Base-by-base conservation (phyloP, 176 grass and related monocot genomes). In the Areca catechu region DNA sequence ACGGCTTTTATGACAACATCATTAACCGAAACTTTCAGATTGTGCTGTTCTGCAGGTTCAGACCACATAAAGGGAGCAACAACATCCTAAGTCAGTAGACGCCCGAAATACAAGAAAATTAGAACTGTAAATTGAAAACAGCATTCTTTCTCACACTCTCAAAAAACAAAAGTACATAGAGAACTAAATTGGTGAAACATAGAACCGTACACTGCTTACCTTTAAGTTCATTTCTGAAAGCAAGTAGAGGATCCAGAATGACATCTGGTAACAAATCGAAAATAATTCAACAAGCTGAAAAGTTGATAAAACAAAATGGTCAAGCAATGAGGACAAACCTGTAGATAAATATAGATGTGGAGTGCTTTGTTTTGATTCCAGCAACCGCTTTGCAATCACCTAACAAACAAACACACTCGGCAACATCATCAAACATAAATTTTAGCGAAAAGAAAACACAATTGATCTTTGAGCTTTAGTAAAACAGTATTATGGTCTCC, bases 1-100 rank as follows among this genome's bases (percentile, higher is more conserved):
- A 98, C 93, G 75, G 87, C 93, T 85, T 98, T 92, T 85, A 98
- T 85, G 62, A 98, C 61, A 48, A 98, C 85, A 62, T 98, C 93
- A 76, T 98, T 98, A 65, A 98, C 87, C 73, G 93, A 92, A 77
- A 98, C 78, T 91, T 97, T 91, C 63, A 92, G 19, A 57, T 78
- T 81, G 30, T 92, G 84, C 80, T 88, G 80, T 58, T 92, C 93
- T 98, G 81, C 72, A 80, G 76, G 60, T 69, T 61, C 25, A 48
- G 60, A 56, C 50, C 15, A 68, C 49, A 30, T 86, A 34, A 49
- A 34, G 48, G 65, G 19, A 65, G 3, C 14, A 63, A 59, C 10
- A 34, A 48, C 27, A 61, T 29, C 19, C 50, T 19, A 20, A 17
- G 50, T 74, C 56, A 22, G 17, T 37, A 15, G 10, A 21, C 4